Percentiles rank a stretch among this genome's conserved stretches.
These are phyloP conservation scores for Logfia minima DNA, from an alignment of 129 eudicot species.

Conservation along the genomic window DNA sequence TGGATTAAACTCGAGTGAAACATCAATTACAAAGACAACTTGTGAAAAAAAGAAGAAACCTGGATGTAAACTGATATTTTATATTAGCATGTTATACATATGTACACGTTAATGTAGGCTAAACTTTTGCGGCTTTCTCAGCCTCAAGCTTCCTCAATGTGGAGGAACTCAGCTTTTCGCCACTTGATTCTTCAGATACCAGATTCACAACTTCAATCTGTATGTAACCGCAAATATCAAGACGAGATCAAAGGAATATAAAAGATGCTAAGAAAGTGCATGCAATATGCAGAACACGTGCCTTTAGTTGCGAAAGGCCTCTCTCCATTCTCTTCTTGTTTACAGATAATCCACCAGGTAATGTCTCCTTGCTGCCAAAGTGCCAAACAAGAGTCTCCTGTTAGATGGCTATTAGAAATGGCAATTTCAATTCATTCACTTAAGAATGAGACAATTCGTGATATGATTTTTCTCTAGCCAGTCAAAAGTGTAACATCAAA, in stretches of 20 bases:
- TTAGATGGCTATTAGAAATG: background rate
- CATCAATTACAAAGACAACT: background rate
- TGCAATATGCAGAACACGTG: slow-evolving; percentile 12
- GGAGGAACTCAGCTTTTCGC: slow-evolving; percentile 70
- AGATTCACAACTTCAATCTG: slow-evolving; percentile 87
- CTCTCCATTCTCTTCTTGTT: slow-evolving; percentile 87
- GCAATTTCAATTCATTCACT: too few relatives aligned
- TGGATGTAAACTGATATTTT: background rate
- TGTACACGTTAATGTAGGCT: slow-evolving; percentile 20
- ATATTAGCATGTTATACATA: slow-evolving; percentile 18
- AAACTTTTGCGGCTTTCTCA: slow-evolving; percentile 44
- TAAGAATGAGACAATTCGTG: too few relatives aligned
- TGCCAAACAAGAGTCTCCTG: slow-evolving; percentile 20
- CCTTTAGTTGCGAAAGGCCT: slow-evolving; percentile 84
- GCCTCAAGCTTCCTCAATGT: slow-evolving; percentile 74
- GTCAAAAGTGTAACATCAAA: too few relatives aligned
- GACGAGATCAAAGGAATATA: background rate
- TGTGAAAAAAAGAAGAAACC: slow-evolving; percentile 4
- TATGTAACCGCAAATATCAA: background rate
- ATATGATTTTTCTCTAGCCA: too few relatives aligned
- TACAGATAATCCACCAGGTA: slow-evolving; percentile 85
- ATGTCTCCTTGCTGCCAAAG: slow-evolving; percentile 80
- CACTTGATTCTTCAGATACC: slow-evolving; percentile 56
- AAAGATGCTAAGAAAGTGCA: background rate
- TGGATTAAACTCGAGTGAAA: background rate